Percentiles rank a stretch among this genome's conserved stretches.
Conservation (phyloP, 176 grass and related monocot species). For the Musa itinerans region DNA sequence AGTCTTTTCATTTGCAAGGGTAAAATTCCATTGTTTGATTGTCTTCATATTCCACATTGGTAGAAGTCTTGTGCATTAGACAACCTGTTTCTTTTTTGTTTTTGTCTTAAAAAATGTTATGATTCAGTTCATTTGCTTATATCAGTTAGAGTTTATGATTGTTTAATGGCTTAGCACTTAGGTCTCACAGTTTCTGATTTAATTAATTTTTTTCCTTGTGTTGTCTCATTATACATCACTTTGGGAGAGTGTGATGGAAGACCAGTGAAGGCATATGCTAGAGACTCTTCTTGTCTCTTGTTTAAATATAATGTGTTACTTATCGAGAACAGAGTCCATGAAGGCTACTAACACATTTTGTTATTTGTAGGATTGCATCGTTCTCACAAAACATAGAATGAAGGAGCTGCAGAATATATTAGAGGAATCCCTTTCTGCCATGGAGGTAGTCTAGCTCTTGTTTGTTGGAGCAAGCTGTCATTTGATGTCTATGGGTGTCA, state of each 20-base stretch:
- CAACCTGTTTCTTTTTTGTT: neutral
- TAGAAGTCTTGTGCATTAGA: too few relatives aligned
- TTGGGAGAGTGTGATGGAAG: too few relatives aligned
- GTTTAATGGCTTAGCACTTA: neutral
- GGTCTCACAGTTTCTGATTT: too few relatives aligned
- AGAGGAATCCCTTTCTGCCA: conserved; percentile 37
- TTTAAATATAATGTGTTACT: neutral
- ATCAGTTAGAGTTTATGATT: neutral
- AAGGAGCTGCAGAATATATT: conserved; percentile 39
- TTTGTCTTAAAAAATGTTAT: neutral
- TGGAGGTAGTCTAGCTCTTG: conserved; percentile 51
- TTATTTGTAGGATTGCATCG: neutral
- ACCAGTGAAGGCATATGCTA: neutral
- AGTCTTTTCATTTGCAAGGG: too few relatives aligned
- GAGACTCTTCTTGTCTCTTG: neutral
- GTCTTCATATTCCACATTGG: too few relatives aligned
- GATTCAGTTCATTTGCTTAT: neutral
- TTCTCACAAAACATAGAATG: conserved; percentile 43
- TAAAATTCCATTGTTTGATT: too few relatives aligned
- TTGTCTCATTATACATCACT: too few relatives aligned
- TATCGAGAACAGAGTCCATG: neutral
- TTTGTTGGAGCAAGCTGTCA: neutral
- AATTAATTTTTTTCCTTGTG: too few relatives aligned
- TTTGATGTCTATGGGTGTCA: neutral
- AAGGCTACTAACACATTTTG: neutral